phyloP scores from a whole-genome alignment of 495 filamentous ascomycete genomes.

The Hyaloscypha hepaticicola region DNA sequence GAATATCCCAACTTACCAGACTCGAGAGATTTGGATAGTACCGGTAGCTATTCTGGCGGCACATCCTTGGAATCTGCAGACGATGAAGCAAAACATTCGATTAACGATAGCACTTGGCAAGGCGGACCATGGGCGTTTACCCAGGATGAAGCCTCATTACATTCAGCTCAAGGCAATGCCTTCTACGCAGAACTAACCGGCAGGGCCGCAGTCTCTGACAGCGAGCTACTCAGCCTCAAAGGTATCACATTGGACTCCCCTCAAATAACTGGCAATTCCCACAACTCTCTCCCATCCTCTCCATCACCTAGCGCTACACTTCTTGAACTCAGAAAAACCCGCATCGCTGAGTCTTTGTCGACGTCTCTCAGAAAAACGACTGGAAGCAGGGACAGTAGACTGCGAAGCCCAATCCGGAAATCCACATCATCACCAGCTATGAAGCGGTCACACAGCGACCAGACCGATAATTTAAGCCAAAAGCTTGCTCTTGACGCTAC shows the following conservation, averaged over 20 bases:
- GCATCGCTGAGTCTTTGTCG: conserved; percentile 15
- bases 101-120: background rate
- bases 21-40: background rate
- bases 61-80: conserved; percentile 2
- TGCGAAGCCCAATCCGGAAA: conserved; percentile 32
- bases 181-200: conserved; percentile 26
- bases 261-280: conserved; percentile 8
- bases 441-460: conserved; percentile 6
- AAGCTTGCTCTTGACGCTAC: conserved; percentile 9
- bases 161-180: conserved; percentile 8
- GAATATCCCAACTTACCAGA: conserved; percentile 14
- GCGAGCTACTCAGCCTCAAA: conserved; percentile 31
- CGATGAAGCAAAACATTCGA: conserved; percentile 8
- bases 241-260: conserved; percentile 25
- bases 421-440: conserved; percentile 17
- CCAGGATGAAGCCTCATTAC: conserved; percentile 6
- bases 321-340: conserved; percentile 15
- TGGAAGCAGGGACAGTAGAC: conserved; percentile 3
- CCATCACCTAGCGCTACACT: conserved; percentile 12
- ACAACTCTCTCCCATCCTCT: conserved; percentile 20
- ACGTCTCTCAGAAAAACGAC: conserved; percentile 24
- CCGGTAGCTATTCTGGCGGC: background rate
- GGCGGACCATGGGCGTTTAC: conserved; percentile 5
- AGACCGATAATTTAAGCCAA: conserved; percentile 11
- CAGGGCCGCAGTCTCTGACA: conserved; percentile 28